Percentiles rank a stretch among this genome's conserved stretches.
phyloP scores from a whole-genome alignment of 768 basidiomycete genomes.

The Heimioporus sp. region DNA sequence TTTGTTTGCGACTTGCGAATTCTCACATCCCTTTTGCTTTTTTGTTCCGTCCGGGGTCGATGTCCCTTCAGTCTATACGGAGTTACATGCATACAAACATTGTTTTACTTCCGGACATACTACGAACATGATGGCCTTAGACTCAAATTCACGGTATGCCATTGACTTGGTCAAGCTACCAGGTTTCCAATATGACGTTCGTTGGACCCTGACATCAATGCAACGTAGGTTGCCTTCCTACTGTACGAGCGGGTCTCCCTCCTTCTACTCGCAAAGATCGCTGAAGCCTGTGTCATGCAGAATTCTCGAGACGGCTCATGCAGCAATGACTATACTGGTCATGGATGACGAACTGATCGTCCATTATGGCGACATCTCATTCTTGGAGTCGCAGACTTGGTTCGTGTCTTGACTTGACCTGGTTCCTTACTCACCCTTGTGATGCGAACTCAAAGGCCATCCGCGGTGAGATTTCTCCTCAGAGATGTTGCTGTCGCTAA shows the following conservation, averaged over 20 bases:
- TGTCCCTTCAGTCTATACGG: slow-evolving; percentile 22
- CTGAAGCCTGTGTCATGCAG: slow-evolving; percentile 7
- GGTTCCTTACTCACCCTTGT: neutral
- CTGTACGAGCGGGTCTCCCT: slow-evolving; percentile 6
- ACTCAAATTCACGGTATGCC: slow-evolving; percentile 23
- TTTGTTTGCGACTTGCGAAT: neutral
- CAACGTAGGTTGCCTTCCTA: slow-evolving; percentile 18
- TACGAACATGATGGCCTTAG: slow-evolving; percentile 7
- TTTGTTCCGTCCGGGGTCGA: too few relatives aligned
- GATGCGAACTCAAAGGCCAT: slow-evolving; percentile 6
- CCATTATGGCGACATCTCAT: slow-evolving; percentile 10
- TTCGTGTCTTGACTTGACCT: slow-evolving; percentile 9
- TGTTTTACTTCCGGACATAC: slow-evolving; percentile 28
- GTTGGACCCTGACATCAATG: neutral
- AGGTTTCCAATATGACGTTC: neutral
- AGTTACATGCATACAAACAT: slow-evolving; percentile 25
- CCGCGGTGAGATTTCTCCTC: slow-evolving; percentile 11
- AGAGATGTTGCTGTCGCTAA: neutral
- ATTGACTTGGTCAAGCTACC: neutral
- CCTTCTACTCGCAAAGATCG: neutral
- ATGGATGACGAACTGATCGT: slow-evolving; percentile 24
- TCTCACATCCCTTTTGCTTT: neutral
- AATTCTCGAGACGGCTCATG: slow-evolving; percentile 21
- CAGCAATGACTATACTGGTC: slow-evolving; percentile 19
- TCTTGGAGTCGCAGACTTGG: slow-evolving; percentile 18